phyloP scores from a whole-genome alignment of 805 yeast genomes.

The Metschnikowia drakensbergensis region DNA sequence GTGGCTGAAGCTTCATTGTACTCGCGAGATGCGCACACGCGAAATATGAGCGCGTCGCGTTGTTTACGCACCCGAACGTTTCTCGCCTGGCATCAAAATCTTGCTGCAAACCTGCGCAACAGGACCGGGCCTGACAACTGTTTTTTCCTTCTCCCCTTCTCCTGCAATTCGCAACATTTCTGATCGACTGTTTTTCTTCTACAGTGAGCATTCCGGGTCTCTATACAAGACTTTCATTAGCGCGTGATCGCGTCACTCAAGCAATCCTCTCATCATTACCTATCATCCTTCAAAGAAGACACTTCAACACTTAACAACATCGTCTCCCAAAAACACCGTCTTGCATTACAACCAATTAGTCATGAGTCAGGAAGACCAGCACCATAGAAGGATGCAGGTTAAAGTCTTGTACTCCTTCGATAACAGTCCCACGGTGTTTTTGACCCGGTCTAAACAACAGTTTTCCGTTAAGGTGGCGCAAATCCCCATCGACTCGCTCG shows the following conservation, averaged over 20 bases:
- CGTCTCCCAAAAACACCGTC: not conserved
- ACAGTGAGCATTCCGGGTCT: not conserved
- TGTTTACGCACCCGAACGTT: conserved; percentile 14
- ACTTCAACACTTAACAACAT: not conserved
- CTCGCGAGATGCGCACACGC: conserved; percentile 1
- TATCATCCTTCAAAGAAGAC: not conserved
- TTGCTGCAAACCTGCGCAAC: conserved; percentile 7
- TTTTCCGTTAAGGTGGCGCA: conserved; percentile 37
- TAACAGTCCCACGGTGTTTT: conserved; percentile 40
- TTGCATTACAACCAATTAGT: not conserved
- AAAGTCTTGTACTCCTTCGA: conserved; percentile 44
- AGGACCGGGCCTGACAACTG: not conserved
- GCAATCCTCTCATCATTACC: not conserved
- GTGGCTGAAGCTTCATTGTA: not conserved
- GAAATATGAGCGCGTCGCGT: conserved; percentile 18
- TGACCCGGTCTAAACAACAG: conserved; percentile 35
- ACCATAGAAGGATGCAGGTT: conserved; percentile 40
- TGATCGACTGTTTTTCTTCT: not conserved
- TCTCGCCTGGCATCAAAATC: not conserved
- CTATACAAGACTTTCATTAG: not conserved
- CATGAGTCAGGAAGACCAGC: conserved; percentile 24
- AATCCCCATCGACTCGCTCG: conserved; percentile 25
- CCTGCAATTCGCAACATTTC: conserved; percentile 3
- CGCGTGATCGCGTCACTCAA: conserved; percentile 3
- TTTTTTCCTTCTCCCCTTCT: not conserved